Percentiles rank a stretch among this genome's conserved stretches.
Evolutionary conservation across 2,329 filamentous ascomycete genomes (phyloP).

Genomic region (Diaporthe capsici): DNA sequence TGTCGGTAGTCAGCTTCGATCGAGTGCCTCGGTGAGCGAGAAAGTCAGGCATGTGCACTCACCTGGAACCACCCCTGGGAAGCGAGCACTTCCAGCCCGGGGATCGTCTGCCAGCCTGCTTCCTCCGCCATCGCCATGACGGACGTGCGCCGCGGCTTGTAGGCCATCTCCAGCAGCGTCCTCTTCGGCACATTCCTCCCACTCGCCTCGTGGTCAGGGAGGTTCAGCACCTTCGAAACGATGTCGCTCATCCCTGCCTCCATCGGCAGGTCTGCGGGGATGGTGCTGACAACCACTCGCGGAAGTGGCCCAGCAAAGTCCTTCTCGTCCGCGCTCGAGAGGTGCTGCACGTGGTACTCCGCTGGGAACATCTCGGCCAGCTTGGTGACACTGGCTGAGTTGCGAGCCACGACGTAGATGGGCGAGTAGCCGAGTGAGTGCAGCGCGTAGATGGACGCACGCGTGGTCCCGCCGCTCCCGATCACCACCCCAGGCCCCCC

Average conservation of each 20-base stretch:
- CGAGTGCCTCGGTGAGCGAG: neutral
- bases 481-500: conserved; percentile 77
- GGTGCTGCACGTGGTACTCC: conserved; percentile 78
- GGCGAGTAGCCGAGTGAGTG: conserved; percentile 86
- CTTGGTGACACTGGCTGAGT: conserved; percentile 74
- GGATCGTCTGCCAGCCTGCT: conserved; percentile 85
- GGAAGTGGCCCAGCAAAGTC: conserved; percentile 66
- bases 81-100: conserved; percentile 89
- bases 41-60: conserved; percentile 51
- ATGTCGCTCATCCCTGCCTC: conserved; percentile 78
- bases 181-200: conserved; percentile 57
- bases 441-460: conserved; percentile 91
- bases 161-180: conserved; percentile 94
- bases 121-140: conserved; percentile 87
- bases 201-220: conserved; percentile 49
- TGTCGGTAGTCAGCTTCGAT: conserved; percentile 44
- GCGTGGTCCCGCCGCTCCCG: conserved; percentile 91
- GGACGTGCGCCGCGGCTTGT: conserved; percentile 87
- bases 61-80: conserved; percentile 93
- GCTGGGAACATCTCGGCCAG: conserved; percentile 81
- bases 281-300: conserved; percentile 86
- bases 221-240: conserved; percentile 67
- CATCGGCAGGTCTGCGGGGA: conserved; percentile 89
- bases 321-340: conserved; percentile 67
- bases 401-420: conserved; percentile 89